Base-by-base conservation (phyloP, 1,284 basidiomycete species). In the Coniferiporia sulphurascens region DNA sequence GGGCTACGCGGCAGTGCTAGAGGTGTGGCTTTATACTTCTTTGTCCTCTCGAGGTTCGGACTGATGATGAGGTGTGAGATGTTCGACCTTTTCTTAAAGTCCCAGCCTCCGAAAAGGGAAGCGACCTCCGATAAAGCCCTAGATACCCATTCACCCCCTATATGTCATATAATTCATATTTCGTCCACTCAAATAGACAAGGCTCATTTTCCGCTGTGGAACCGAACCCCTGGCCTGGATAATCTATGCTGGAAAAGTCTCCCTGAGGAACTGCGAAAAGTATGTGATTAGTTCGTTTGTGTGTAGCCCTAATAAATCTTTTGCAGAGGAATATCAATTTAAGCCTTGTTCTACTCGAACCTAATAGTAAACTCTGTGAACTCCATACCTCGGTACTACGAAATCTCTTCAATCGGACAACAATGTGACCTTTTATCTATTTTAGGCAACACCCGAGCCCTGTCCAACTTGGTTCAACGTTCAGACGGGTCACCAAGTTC, bases 1-100 rank as follows among this genome's bases (percentile, higher is more conserved):
- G 59, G 88, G 85, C 1, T 71, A 89, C 15, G 84, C 87, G 13
- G 84, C 87, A 19, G 83, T 82, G 15, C 71, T 91, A 19, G 88
- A 91, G 78, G 88, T 89, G 65, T 55, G 74, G 68, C 22, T 27
- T 3, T 12, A 35, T 35, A 1, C 41, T 48, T 19, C 36, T 43
- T 10, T 13, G 10, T 38, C 38, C 7, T 21, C 1, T 10, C 49
- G 13, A 12, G 15, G 9, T 4, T 48, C 21, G 34, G 21, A n/a
- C 52, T 50, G 36, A 54, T 22, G 13, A 13, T 1, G 17, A 21
- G 5, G 32, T 51, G 32, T 22, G 43, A 87, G 85, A 71, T 86
- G 62, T 85, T 85, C 65, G 84, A 87, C 64, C 66, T 67, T 15
- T 69, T 83, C 13, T 45, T 62, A n/a, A 63, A 60, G 52, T 52